phyloP scores from a whole-genome alignment of 2,329 filamentous ascomycete species.

The Eurotiales sp. region DNA sequence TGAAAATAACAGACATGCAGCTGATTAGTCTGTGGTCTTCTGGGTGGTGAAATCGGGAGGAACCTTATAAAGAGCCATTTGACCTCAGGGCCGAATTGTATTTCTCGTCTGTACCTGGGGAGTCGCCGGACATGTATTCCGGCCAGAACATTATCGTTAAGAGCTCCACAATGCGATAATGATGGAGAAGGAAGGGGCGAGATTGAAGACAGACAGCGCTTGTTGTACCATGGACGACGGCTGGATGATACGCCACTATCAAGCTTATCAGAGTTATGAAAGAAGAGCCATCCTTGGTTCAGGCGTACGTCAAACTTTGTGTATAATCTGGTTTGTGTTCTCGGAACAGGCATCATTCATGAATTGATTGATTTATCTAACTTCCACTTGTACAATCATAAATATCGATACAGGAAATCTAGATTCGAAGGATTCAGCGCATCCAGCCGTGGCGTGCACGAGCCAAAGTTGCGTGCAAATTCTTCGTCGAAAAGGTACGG shows the following conservation, averaged over 20 bases:
- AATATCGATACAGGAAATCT: conserved; percentile 30
- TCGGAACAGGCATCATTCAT: too few relatives aligned
- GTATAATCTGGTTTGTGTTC: not conserved
- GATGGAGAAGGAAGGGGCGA: not conserved
- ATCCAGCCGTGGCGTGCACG: conserved; percentile 27
- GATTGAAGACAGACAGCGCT: not conserved
- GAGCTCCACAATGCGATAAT: not conserved
- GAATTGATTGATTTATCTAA: too few relatives aligned
- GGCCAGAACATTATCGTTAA: not conserved
- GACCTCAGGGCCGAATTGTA: not conserved
- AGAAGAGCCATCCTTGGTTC: not conserved
- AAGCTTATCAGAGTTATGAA: too few relatives aligned
- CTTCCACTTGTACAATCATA: too few relatives aligned
- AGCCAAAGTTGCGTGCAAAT: conserved; percentile 25
- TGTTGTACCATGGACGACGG: not conserved
- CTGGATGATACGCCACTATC: not conserved
- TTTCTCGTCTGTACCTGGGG: too few relatives aligned
- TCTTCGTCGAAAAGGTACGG: conserved; percentile 29
- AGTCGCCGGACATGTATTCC: not conserved
- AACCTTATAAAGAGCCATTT: not conserved
- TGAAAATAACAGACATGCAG: not conserved
- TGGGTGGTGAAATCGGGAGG: not conserved
- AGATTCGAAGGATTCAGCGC: conserved; percentile 28
- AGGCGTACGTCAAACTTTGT: not conserved
- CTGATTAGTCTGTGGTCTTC: not conserved